Evolutionary conservation across 148 eudicot genomes (phyloP), one percentile per base, ranked within the genome.

Genomic region (Mesembryanthemum crystallinum): DNA sequence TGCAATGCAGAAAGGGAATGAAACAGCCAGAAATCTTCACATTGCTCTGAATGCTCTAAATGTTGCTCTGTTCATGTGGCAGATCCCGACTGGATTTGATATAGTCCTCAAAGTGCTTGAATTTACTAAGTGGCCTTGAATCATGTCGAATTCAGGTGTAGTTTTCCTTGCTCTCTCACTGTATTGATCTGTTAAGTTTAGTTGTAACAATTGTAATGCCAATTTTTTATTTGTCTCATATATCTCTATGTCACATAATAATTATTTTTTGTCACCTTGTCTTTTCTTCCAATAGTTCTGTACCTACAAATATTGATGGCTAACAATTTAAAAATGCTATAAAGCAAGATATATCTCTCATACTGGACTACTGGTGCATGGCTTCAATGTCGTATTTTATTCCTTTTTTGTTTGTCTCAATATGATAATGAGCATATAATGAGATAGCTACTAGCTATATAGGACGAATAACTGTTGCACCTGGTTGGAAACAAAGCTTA

Each of bases 1-100:
- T 6, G 82, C 94, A 74, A 96, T 92, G 99, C 99, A 96, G 84
- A 95, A 91, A 85, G 99, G 99, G 77, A 90, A 79, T 55, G 98
- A 96, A 68, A 89, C 94, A 18, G 99, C 99, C 5, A 87, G 99
- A 81, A 96, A 70, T 86, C 93, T 96, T 71, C 99, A 96, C 84
- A 91, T 96, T 45, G 88, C 98, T 17, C 49, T 96, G 74, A 96
- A 96, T 74, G 82, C 81, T n/a, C 32, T 96, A 51, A 96, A 96
- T 64, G 91, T 95, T 17, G 68, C 76, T 24, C 90, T 96, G 73
- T 95, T 94, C 77, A 49, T 89, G 61, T 92, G 94, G 96, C 98
- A 95, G 80, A 92, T 95, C 72, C 98, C 98, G 29, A 95, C 98
- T 11, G 98, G 98, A 68, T 24, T 89, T 13, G 97, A 95, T 14